Evolutionary conservation across 129 eudicot genomes (phyloP).

Genomic region (Tagetes erecta): DNA sequence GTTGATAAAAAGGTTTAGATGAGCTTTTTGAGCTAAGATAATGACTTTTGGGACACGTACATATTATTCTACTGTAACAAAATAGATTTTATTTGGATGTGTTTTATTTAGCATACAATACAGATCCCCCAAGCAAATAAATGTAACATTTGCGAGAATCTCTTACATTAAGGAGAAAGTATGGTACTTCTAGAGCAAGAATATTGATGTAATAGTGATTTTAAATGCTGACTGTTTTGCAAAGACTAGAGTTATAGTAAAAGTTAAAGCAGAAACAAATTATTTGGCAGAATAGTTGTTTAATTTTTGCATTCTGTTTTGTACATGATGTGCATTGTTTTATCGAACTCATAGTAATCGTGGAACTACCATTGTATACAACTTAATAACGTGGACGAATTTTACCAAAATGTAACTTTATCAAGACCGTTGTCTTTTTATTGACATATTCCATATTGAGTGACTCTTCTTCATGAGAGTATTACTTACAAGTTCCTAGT

Average conservation of each 20-base stretch:
- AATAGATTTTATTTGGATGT: not conserved
- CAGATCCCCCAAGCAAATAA: not conserved
- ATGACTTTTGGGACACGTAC: not conserved
- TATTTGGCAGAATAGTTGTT: not conserved
- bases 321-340: not conserved
- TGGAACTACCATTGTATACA: not conserved
- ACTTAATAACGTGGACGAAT: not conserved
- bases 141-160: not conserved
- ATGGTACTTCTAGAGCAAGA: not conserved
- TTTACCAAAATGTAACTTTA: not conserved
- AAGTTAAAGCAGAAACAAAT: not conserved
- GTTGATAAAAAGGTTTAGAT: not conserved
- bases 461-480: not conserved
- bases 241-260: not conserved
- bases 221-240: not conserved
- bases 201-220: not conserved
- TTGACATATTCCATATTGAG: not conserved
- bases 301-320: not conserved
- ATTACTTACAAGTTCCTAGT: slow-evolving; percentile 14
- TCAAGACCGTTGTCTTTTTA: not conserved
- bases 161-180: not conserved
- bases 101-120: not conserved
- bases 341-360: not conserved
- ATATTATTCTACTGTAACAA: not conserved
- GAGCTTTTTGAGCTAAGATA: not conserved